phyloP scores from a whole-genome alignment of 169 alveolate genomes.

The Perkinsus marinus region DNA sequence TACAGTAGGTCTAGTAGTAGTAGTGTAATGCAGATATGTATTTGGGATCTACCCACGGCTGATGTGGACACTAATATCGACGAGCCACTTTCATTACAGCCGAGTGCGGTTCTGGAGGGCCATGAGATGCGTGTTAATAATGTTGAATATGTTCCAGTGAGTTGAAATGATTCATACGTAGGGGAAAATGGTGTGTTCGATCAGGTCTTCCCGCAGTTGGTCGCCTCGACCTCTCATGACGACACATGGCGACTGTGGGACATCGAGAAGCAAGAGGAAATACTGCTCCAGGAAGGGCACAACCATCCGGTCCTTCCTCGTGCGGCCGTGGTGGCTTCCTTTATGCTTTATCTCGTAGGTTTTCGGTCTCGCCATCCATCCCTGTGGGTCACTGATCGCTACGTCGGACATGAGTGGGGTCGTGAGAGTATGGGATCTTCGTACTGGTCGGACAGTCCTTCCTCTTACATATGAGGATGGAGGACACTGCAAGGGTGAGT shows the following conservation, averaged over 20 bases:
- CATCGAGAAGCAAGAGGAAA: constrained; percentile 45
- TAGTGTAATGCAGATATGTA: neutral
- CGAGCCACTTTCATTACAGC: neutral
- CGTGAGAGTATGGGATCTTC: constrained; percentile 66
- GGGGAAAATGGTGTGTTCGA: neutral
- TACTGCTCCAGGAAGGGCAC: constrained; percentile 65
- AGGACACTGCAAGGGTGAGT: constrained; percentile 43
- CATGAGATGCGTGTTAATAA: constrained; percentile 35
- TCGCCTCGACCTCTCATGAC: constrained; percentile 60
- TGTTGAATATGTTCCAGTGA: constrained; percentile 7
- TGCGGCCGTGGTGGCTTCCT: neutral
- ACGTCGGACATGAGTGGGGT: constrained; percentile 73
- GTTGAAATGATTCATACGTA: neutral
- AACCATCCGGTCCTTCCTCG: neutral
- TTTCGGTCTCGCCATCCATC: constrained; percentile 59
- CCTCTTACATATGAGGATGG: constrained; percentile 10
- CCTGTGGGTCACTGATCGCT: constrained; percentile 69
- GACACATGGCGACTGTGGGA: constrained; percentile 81
- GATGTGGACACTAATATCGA: neutral
- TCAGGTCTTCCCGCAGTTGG: constrained; percentile 5
- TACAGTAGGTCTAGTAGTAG: too few relatives aligned
- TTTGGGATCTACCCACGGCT: neutral
- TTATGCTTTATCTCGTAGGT: constrained; percentile 29
- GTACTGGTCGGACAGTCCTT: constrained; percentile 61
- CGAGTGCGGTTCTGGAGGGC: constrained; percentile 12